A percentile compares a stretch with the other conserved stretches of the same genome.
phyloP scores from a whole-genome alignment of 2,329 filamentous ascomycete genomes.

The Cordyceps cateniannulata region DNA sequence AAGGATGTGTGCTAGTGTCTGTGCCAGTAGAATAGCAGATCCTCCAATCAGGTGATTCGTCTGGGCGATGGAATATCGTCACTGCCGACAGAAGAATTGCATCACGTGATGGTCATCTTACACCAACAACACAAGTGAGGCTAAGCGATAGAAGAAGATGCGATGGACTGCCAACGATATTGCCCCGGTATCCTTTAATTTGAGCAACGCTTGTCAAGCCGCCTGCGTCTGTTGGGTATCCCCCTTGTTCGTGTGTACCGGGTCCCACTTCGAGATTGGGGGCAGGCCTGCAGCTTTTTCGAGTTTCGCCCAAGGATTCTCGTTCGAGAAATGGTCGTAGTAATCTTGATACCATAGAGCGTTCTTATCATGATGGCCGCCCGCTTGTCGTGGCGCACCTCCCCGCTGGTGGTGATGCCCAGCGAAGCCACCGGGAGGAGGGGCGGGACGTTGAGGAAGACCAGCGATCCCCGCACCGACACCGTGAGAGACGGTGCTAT shows the following conservation, averaged over 20 bases:
- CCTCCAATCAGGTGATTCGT: constrained; percentile 2
- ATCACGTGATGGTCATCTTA: constrained; percentile 6
- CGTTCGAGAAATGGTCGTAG: constrained; percentile 62
- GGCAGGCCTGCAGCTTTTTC: constrained; percentile 41
- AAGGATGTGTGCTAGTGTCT: neutral
- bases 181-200: neutral
- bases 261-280: constrained; percentile 40
- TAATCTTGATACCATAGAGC: constrained; percentile 57
- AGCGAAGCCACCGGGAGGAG: constrained; percentile 11
- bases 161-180: neutral
- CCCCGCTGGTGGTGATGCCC: constrained; percentile 21
- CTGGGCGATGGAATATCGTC: neutral
- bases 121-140: neutral
- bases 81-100: neutral
- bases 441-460: constrained; percentile 27
- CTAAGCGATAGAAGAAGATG: neutral
- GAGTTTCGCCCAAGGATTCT: constrained; percentile 64
- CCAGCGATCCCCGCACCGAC: constrained; percentile 28
- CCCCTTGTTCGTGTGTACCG: neutral
- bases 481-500: constrained; percentile 18
- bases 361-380: constrained; percentile 10
- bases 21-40: neutral
- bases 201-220: neutral
- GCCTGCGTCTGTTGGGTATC: neutral
- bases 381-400: constrained; percentile 10